phyloP scores from a whole-genome alignment of 1,284 basidiomycete species.

The Xerocomus amazonicus region DNA sequence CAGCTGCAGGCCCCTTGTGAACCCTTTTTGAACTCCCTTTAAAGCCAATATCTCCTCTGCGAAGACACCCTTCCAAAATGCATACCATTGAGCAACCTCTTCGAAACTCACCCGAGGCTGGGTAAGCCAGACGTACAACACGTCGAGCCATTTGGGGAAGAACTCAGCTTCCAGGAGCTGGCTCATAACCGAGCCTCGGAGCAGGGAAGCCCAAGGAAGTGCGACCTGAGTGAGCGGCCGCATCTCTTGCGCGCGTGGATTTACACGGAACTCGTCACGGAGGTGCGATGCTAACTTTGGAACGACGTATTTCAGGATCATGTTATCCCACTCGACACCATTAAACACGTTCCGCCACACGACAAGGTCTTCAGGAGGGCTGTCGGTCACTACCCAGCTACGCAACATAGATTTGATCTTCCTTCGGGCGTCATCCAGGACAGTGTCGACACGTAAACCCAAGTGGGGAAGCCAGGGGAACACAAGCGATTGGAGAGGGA shows the following conservation, averaged over 20 bases:
- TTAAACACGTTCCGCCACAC: slow-evolving; percentile 86
- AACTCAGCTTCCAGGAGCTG: slow-evolving; percentile 87
- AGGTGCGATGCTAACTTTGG: slow-evolving; percentile 83
- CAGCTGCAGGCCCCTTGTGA: slow-evolving; percentile 80
- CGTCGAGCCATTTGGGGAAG: slow-evolving; percentile 94
- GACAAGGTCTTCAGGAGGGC: slow-evolving; percentile 68
- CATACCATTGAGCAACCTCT: slow-evolving; percentile 91
- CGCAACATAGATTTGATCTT: slow-evolving; percentile 80
- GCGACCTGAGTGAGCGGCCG: slow-evolving; percentile 69
- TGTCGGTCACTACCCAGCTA: slow-evolving; percentile 73
- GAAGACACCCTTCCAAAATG: slow-evolving; percentile 84
- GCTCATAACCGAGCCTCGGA: slow-evolving; percentile 74
- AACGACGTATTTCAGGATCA: slow-evolving; percentile 87
- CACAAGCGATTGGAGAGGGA: slow-evolving; percentile 75
- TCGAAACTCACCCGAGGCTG: slow-evolving; percentile 81
- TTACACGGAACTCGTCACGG: slow-evolving; percentile 81
- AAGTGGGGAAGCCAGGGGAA: slow-evolving; percentile 96
- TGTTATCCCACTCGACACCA: slow-evolving; percentile 82
- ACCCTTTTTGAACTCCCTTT: slow-evolving; percentile 70
- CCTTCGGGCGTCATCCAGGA: slow-evolving; percentile 82
- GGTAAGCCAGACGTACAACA: slow-evolving; percentile 88
- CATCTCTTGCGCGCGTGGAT: slow-evolving; percentile 87
- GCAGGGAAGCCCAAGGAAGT: slow-evolving; percentile 70
- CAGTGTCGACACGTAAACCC: slow-evolving; percentile 71
- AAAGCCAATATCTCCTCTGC: slow-evolving; percentile 63